Evolutionary conservation across 768 basidiomycete genomes (phyloP).

Genomic region (Hebeloma cylindrosporum): DNA sequence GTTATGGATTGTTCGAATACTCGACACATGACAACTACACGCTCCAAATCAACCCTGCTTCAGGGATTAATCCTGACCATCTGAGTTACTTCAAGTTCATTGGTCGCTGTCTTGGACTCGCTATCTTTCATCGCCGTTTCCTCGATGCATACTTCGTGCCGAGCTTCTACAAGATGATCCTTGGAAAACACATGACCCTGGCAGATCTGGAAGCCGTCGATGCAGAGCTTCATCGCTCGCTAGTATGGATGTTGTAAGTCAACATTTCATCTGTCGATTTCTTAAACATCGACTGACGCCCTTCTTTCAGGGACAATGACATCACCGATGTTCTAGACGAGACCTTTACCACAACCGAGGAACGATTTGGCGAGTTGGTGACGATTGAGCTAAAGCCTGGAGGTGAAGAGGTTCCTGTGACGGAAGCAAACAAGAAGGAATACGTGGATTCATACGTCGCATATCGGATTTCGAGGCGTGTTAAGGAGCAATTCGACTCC

Average conservation of each 20-base stretch:
- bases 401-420: constrained; percentile 62
- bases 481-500: constrained; percentile 81
- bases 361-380: constrained; percentile 72
- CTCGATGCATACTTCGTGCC: constrained; percentile 79
- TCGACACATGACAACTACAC: constrained; percentile 81
- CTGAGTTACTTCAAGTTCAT: constrained; percentile 83
- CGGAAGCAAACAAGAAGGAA: constrained; percentile 75
- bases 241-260: constrained; percentile 75
- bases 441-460: constrained; percentile 77
- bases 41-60: constrained; percentile 76
- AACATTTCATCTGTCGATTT: background rate
- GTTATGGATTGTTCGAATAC: constrained; percentile 81
- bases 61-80: constrained; percentile 75
- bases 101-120: constrained; percentile 70
- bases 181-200: constrained; percentile 57
- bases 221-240: constrained; percentile 64
- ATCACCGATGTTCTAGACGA: constrained; percentile 76
- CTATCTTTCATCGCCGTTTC: constrained; percentile 77
- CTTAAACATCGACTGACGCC: constrained; percentile 1
- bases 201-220: constrained; percentile 71
- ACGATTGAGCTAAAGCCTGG: constrained; percentile 64
- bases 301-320: constrained; percentile 58
- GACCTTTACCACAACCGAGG: constrained; percentile 69
- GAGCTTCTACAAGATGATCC: constrained; percentile 79
- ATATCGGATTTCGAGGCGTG: constrained; percentile 80